Percentiles rank a stretch among this genome's conserved stretches.
Evolutionary conservation across 2,329 filamentous ascomycete genomes (phyloP).

Genomic region (Alternaria tenuissima): DNA sequence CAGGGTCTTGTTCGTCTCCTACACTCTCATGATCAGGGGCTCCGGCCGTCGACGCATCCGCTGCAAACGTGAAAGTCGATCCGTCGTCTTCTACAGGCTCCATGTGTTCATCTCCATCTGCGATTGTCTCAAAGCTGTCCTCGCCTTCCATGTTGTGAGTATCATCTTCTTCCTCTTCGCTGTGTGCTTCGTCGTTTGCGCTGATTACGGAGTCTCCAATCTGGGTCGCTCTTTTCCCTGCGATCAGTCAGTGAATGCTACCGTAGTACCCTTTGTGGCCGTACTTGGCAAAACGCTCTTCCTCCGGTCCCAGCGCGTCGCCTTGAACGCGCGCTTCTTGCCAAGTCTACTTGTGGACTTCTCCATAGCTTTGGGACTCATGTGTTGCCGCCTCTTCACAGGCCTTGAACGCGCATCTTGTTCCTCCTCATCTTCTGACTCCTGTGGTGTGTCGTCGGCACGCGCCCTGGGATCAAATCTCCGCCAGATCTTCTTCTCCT

Average conservation of each 20-base stretch:
- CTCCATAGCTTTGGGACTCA: constrained; percentile 45
- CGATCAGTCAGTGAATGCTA: constrained; percentile 18
- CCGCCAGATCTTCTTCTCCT: constrained; percentile 59
- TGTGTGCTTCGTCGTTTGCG: constrained; percentile 15
- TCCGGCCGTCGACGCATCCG: constrained; percentile 22
- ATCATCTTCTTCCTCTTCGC: constrained; percentile 22
- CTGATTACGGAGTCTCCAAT: constrained; percentile 8
- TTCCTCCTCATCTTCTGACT: constrained; percentile 30
- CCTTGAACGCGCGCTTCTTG: constrained; percentile 45
- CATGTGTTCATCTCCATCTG: background rate
- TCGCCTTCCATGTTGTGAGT: constrained; percentile 24
- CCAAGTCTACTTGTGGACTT: constrained; percentile 28
- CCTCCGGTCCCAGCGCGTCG: constrained; percentile 48
- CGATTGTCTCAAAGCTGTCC: constrained; percentile 18
- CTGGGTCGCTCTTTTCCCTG: constrained; percentile 38
- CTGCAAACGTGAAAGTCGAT: constrained; percentile 29
- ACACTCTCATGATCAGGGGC: constrained; percentile 16
- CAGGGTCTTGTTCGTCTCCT: background rate
- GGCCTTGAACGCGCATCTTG: constrained; percentile 50
- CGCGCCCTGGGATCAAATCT: constrained; percentile 48
- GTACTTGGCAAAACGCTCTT: constrained; percentile 48
- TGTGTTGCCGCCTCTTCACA: constrained; percentile 56
- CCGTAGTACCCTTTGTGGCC: background rate
- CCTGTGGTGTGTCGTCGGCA: constrained; percentile 21
- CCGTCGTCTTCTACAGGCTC: constrained; percentile 13